phyloP scores from a whole-genome alignment of 768 basidiomycete genomes.

The Russula olivacea region DNA sequence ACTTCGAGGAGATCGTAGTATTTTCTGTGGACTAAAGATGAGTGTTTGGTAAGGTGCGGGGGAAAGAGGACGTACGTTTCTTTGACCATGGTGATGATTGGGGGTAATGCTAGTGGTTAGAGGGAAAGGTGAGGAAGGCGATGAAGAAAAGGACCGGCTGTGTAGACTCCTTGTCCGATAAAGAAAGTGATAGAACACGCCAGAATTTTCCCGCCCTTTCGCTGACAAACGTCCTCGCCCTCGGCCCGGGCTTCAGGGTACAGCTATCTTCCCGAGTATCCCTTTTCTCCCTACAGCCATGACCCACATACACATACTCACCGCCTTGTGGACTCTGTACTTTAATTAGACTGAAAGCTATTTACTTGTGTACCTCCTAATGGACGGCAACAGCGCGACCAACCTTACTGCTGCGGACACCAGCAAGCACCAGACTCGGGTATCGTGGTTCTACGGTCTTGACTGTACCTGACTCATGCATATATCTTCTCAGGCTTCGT shows the following conservation, averaged over 20 bases:
- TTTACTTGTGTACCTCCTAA: not conserved
- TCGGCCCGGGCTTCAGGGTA: not conserved
- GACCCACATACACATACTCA: not conserved
- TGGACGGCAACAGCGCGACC: not conserved
- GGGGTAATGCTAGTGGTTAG: constrained; percentile 19
- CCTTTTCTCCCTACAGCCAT: not conserved
- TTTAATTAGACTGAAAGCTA: not conserved
- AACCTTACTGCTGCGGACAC: too few species aligned
- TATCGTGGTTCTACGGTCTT: not conserved
- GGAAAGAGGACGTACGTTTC: constrained; percentile 49
- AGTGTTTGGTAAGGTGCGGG: not conserved
- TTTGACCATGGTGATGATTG: constrained; percentile 49
- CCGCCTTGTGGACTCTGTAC: not conserved
- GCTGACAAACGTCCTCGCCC: constrained; percentile 15
- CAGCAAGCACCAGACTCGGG: not conserved
- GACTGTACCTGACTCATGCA: not conserved
- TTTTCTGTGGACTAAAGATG: constrained; percentile 46
- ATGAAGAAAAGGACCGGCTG: constrained; percentile 19
- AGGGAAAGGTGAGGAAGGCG: constrained; percentile 13
- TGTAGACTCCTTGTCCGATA: constrained; percentile 24
- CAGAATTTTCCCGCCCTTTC: constrained; percentile 33
- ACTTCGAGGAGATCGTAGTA: constrained; percentile 93
- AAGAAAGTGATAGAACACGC: constrained; percentile 35
- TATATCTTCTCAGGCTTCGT: not conserved
- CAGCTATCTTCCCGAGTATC: too few species aligned